These are phyloP conservation scores for Solanum commersonii DNA, from an alignment of 257 asterid species.

Conservation along the genomic window DNA sequence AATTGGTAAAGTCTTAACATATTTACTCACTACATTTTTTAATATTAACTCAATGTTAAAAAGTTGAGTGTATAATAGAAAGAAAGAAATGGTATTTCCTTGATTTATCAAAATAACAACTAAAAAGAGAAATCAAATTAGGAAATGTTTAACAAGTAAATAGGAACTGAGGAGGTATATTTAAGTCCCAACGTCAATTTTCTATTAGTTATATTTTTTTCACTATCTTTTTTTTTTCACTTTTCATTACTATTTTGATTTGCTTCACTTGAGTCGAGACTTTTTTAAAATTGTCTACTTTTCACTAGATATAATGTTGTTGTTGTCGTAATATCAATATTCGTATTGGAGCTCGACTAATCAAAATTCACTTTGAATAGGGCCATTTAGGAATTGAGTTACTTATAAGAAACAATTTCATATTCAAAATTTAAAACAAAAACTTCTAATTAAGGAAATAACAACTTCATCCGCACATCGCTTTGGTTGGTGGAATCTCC, in stretches of 20 bases:
- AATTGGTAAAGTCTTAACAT: too few species aligned
- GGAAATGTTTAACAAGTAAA: background rate
- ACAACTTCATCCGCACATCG: background rate
- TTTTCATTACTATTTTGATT: background rate
- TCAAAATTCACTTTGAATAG: background rate
- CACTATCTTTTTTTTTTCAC: background rate
- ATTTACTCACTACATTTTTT: too few species aligned
- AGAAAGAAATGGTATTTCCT: too few species aligned
- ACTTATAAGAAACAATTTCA: background rate
- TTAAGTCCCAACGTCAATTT: background rate
- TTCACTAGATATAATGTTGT: background rate
- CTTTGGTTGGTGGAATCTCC: background rate
- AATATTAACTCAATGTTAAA: background rate
- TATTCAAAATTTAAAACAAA: background rate
- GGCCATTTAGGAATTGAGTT: background rate
- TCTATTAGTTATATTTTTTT: background rate
- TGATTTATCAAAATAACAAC: too few species aligned
- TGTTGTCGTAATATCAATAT: background rate
- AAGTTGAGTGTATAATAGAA: too few species aligned
- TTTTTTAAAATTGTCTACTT: background rate
- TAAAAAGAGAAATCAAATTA: background rate
- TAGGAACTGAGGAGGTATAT: background rate
- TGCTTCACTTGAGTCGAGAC: background rate
- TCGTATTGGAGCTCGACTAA: fast-evolving
- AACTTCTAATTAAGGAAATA: background rate